Evolutionary conservation across 345 rosid genomes (phyloP).

Genomic region (Pseudoturritis turrita): DNA sequence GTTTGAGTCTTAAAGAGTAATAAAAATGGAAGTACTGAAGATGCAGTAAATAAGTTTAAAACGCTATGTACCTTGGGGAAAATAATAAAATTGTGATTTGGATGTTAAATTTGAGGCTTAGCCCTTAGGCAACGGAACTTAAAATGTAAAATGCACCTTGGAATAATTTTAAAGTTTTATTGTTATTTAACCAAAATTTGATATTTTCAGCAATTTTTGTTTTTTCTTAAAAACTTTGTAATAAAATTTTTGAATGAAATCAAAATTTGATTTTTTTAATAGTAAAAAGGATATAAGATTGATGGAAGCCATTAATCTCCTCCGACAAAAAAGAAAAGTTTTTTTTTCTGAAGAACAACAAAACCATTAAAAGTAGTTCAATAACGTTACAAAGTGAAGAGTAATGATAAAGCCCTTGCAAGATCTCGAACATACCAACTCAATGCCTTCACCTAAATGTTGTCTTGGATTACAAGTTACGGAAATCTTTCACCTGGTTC

Average conservation of each 20-base stretch:
- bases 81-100: neutral
- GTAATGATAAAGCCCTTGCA: neutral
- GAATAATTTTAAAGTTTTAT: too few species aligned
- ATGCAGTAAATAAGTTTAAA: neutral
- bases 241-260: too few species aligned
- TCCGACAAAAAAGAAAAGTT: too few species aligned
- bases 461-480: neutral
- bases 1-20: neutral
- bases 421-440: neutral
- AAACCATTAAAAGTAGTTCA: neutral
- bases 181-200: too few species aligned
- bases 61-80: neutral
- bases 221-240: too few species aligned
- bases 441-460: neutral
- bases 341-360: too few species aligned
- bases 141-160: too few species aligned
- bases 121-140: neutral
- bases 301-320: too few species aligned
- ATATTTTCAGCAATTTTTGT: too few species aligned
- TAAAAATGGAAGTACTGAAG: neutral
- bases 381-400: neutral
- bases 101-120: neutral
- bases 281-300: too few species aligned
- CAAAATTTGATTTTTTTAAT: too few species aligned
- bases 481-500: constrained; percentile 28